Evolutionary conservation across 192 early-diverging fungal genomes (phyloP).

Genomic region (Podila epigama): DNA sequence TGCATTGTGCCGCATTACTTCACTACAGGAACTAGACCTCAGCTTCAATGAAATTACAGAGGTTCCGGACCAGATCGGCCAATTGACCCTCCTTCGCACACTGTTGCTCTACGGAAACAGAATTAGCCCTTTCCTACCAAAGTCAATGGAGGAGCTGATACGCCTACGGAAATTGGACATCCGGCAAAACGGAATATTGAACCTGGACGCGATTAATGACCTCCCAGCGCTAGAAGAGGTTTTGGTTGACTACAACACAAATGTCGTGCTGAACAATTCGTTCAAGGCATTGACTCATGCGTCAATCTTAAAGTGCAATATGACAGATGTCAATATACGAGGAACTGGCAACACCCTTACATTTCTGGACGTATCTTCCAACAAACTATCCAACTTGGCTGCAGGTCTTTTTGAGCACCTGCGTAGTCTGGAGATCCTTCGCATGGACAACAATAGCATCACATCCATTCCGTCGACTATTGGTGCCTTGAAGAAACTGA

Average conservation of each 20-base stretch:
- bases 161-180: conserved; percentile 80
- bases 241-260: conserved; percentile 76
- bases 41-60: conserved; percentile 81
- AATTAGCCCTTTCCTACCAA: conserved; percentile 74
- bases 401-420: conserved; percentile 67
- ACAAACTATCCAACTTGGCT: conserved; percentile 73
- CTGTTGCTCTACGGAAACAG: conserved; percentile 79
- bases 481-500: conserved; percentile 61
- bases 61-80: conserved; percentile 78
- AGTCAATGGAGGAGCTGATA: conserved; percentile 61
- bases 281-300: conserved; percentile 62
- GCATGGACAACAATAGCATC: conserved; percentile 77
- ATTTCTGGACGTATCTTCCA: conserved; percentile 66
- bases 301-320: conserved; percentile 71
- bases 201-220: conserved; percentile 64
- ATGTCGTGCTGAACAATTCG: conserved; percentile 69
- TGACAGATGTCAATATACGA: conserved; percentile 70
- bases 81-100: conserved; percentile 62
- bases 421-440: conserved; percentile 61
- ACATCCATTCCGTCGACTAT: conserved; percentile 71
- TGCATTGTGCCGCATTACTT: conserved; percentile 65
- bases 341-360: conserved; percentile 49
- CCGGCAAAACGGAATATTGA: conserved; percentile 82
- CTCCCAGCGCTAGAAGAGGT: conserved; percentile 67
- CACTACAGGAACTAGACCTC: conserved; percentile 76